Conservation (phyloP, 176 grass and related monocot genomes). For the Triticum dicoccoides region DNA sequence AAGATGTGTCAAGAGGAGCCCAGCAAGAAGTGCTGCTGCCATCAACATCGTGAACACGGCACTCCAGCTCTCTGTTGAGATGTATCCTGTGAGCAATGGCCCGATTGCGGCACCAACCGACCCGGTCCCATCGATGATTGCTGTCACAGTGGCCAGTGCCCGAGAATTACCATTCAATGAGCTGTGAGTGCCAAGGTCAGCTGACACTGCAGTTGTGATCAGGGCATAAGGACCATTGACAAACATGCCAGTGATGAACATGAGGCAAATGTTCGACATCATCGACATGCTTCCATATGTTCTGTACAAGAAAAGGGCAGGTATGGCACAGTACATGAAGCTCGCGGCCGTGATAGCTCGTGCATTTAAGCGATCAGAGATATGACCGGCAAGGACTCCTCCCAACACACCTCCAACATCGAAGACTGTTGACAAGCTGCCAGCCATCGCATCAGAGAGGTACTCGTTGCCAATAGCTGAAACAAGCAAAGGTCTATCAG, state of each 20-base stretch:
- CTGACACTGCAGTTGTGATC: slow-evolving; percentile 83
- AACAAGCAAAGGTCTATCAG: slow-evolving; percentile 28
- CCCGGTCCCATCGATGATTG: slow-evolving; percentile 83
- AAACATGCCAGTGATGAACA: slow-evolving; percentile 83
- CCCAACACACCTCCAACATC: slow-evolving; percentile 86
- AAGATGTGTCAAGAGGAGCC: slow-evolving; percentile 70
- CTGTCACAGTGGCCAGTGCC: slow-evolving; percentile 76
- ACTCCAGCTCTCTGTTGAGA: slow-evolving; percentile 67
- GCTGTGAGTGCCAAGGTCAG: slow-evolving; percentile 80
- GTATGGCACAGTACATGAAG: slow-evolving; percentile 79
- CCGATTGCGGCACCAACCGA: slow-evolving; percentile 70
- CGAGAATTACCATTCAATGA: slow-evolving; percentile 67
- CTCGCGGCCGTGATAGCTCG: slow-evolving; percentile 68
- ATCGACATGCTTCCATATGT: slow-evolving; percentile 65
- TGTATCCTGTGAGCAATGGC: slow-evolving; percentile 79
- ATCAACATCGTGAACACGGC: slow-evolving; percentile 77
- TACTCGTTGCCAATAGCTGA: slow-evolving; percentile 70
- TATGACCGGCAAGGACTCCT: slow-evolving; percentile 77
- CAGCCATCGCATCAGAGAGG: slow-evolving; percentile 66
- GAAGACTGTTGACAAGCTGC: slow-evolving; percentile 76
- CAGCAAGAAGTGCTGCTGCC: slow-evolving; percentile 72
- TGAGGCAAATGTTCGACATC: slow-evolving; percentile 61
- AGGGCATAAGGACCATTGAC: slow-evolving; percentile 84
- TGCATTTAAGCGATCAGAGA: slow-evolving; percentile 72
- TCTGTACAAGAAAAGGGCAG: slow-evolving; percentile 71